phyloP scores from a whole-genome alignment of 1,284 basidiomycete genomes.

The Trichosporon sp. region DNA sequence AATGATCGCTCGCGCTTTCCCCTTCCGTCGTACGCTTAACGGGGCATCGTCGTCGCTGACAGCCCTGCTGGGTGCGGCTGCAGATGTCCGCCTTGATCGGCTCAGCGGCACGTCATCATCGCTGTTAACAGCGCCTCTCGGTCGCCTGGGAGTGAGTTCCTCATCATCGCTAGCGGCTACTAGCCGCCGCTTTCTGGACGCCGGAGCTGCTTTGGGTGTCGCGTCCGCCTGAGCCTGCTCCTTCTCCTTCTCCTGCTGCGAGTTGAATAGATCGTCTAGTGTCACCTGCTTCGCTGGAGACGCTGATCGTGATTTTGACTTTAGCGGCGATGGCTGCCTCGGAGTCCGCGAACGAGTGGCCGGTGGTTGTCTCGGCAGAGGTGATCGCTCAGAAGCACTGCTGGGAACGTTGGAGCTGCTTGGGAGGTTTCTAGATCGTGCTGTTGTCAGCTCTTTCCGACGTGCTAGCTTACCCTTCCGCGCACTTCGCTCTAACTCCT shows the following conservation, averaged over 20 bases:
- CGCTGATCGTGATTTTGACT: neutral
- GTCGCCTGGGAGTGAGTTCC: too few species aligned
- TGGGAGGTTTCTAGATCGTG: neutral
- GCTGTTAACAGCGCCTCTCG: too few species aligned
- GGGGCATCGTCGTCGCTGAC: constrained; percentile 1
- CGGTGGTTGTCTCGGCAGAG: neutral
- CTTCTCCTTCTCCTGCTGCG: neutral
- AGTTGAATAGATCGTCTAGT: neutral
- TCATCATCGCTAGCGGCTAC: neutral
- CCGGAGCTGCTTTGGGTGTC: neutral
- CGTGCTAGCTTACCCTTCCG: neutral
- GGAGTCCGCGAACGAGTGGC: neutral
- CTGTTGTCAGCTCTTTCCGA: neutral
- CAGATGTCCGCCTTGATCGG: neutral
- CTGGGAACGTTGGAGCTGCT: neutral
- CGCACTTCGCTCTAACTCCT: constrained; percentile 4
- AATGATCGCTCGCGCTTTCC: neutral
- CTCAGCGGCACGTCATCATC: neutral
- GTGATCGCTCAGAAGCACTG: neutral
- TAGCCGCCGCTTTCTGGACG: neutral
- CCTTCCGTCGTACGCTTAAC: neutral
- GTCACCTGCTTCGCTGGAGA: neutral
- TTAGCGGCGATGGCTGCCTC: neutral
- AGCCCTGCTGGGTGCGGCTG: neutral
- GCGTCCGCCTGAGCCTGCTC: too few species aligned